Percentiles rank a stretch among this genome's conserved stretches.
Conservation (phyloP, 2,329 filamentous ascomycete genomes). For the Emmonsiellopsis sp. region DNA sequence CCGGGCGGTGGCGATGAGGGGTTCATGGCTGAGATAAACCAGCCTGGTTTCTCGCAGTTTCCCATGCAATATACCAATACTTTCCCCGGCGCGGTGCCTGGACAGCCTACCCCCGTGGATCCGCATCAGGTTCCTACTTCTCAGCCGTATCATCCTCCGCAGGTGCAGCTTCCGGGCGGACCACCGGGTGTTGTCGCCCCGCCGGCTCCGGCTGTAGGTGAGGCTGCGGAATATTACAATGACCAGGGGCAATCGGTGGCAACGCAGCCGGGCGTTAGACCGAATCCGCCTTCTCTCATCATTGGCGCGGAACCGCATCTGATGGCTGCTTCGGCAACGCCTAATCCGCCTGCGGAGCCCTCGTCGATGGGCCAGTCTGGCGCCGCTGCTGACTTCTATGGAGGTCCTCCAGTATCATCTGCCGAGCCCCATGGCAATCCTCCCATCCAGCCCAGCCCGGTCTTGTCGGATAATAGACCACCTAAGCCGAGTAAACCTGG, state of each 20-base stretch:
- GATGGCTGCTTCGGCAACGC: constrained; percentile 40
- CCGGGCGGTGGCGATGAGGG: constrained; percentile 9
- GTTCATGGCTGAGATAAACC: constrained; percentile 21
- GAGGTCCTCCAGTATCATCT: constrained; percentile 1
- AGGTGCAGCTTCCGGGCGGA: not conserved
- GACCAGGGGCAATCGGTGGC: constrained; percentile 53
- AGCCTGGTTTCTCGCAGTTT: constrained; percentile 25
- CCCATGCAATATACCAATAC: constrained; percentile 22
- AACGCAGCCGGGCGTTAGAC: constrained; percentile 50
- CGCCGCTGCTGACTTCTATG: constrained; percentile 51
- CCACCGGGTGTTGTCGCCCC: constrained; percentile 3
- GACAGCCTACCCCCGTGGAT: not conserved
- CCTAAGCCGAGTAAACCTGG: constrained; percentile 17
- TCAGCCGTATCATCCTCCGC: not conserved
- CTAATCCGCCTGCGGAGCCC: constrained; percentile 50
- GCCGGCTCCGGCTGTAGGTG: constrained; percentile 32
- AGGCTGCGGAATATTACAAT: constrained; percentile 53
- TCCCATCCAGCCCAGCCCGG: not conserved
- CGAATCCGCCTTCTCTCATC: constrained; percentile 43
- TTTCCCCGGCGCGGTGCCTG: constrained; percentile 8
- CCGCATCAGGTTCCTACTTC: not conserved
- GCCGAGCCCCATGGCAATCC: not conserved
- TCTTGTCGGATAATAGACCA: not conserved
- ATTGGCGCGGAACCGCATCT: constrained; percentile 48
- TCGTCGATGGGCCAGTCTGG: constrained; percentile 37